Conservation (phyloP, 2,329 filamentous ascomycete genomes). For the Fusarium haematococcum region DNA sequence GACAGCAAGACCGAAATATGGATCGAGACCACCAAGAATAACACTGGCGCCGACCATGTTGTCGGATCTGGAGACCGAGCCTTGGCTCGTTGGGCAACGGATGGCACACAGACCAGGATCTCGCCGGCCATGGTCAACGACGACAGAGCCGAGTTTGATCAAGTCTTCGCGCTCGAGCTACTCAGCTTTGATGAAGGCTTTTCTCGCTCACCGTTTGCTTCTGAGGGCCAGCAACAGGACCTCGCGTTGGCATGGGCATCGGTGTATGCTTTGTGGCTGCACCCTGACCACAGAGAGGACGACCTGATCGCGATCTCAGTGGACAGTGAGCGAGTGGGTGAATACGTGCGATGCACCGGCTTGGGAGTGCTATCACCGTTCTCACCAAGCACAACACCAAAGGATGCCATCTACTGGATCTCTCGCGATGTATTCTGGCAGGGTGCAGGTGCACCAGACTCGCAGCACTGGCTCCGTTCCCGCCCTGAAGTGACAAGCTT, state of each 20-base stretch:
- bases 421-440: slow-evolving; percentile 42
- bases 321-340: slow-evolving; percentile 7
- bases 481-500: slow-evolving; percentile 41
- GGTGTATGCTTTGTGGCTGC: slow-evolving; percentile 25
- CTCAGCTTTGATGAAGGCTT: neutral
- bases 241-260: slow-evolving; percentile 17
- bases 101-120: slow-evolving; percentile 1
- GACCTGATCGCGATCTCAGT: slow-evolving; percentile 17
- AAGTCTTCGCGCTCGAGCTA: neutral
- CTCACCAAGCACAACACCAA: neutral
- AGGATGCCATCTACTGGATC: slow-evolving; percentile 33
- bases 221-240: neutral
- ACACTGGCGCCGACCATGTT: neutral
- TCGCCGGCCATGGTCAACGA: slow-evolving; percentile 29
- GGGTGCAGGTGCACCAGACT: slow-evolving; percentile 43
- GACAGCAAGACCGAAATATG: slow-evolving; percentile 20
- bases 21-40: slow-evolving; percentile 1
- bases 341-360: slow-evolving; percentile 22
- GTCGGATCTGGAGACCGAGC: slow-evolving; percentile 3
- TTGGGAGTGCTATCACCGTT: slow-evolving; percentile 18
- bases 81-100: slow-evolving; percentile 14
- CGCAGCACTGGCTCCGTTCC: slow-evolving; percentile 38
- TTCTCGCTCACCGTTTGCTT: neutral
- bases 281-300: slow-evolving; percentile 15
- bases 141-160: slow-evolving; percentile 6